Conservation (phyloP, 2,329 filamentous ascomycete species). For the Parascedosporium putredinis region DNA sequence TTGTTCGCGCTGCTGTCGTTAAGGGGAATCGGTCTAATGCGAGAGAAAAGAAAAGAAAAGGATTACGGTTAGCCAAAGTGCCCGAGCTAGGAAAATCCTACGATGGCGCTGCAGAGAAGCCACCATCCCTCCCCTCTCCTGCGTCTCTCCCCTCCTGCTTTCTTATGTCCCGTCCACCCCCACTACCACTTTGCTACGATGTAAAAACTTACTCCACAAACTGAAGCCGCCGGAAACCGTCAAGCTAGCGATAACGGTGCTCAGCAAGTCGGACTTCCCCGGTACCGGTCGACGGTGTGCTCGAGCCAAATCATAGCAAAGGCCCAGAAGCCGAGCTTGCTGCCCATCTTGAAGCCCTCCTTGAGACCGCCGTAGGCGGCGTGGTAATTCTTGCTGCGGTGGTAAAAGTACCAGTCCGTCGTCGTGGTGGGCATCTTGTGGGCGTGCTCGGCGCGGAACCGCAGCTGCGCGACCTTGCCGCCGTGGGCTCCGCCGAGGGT, state of each 20-base stretch:
- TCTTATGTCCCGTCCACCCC: too few species aligned
- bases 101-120: too few species aligned
- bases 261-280: conserved; percentile 65
- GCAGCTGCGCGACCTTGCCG: conserved; percentile 61
- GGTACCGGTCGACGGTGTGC: conserved; percentile 69
- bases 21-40: conserved; percentile 67
- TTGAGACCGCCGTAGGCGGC: conserved; percentile 65
- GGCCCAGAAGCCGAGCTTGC: conserved; percentile 60
- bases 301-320: conserved; percentile 72
- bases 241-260: conserved; percentile 72
- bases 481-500: conserved; percentile 62
- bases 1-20: conserved; percentile 65
- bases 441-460: conserved; percentile 91
- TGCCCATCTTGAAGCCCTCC: conserved; percentile 68
- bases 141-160: too few species aligned
- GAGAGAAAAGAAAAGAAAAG: background rate
- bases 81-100: conserved; percentile 1
- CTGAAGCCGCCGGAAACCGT: conserved; percentile 82
- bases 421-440: conserved; percentile 79
- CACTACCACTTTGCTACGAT: too few species aligned
- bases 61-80: background rate
- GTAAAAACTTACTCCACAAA: conserved; percentile 62
- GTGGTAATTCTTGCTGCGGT: conserved; percentile 95
- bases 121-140: too few species aligned
- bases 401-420: conserved; percentile 94